These are phyloP conservation scores for Lactarius pseudohatsudake DNA, from an alignment of 768 basidiomycete genomes.

Conservation along the genomic window DNA sequence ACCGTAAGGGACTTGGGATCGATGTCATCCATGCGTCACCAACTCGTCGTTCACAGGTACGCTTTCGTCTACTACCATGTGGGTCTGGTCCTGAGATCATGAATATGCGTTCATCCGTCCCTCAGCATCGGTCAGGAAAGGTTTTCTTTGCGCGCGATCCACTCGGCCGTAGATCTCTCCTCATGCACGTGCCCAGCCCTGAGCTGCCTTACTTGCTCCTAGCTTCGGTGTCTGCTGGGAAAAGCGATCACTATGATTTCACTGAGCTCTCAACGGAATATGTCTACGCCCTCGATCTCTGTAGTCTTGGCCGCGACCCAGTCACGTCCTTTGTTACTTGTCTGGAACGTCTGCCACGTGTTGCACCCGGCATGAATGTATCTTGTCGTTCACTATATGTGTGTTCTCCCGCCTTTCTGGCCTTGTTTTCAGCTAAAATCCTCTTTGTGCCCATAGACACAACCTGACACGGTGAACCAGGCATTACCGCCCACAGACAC, in stretches of 20 bases:
- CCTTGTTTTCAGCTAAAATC: neutral
- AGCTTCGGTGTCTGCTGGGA: constrained; percentile 62
- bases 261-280: constrained; percentile 61
- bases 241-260: constrained; percentile 46
- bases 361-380: neutral
- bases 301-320: constrained; percentile 25
- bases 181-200: constrained; percentile 60
- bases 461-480: constrained; percentile 47
- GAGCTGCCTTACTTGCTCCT: constrained; percentile 56
- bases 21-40: constrained; percentile 5
- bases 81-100: constrained; percentile 30
- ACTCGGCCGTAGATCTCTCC: constrained; percentile 80
- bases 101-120: constrained; percentile 7
- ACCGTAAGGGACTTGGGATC: constrained; percentile 54
- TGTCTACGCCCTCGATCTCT: constrained; percentile 56
- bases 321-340: neutral
- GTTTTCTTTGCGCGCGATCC: constrained; percentile 82
- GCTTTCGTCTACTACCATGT: constrained; percentile 82
- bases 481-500: constrained; percentile 41
- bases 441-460: constrained; percentile 40
- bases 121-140: constrained; percentile 43
- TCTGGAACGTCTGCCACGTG: constrained; percentile 31
- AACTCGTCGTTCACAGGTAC: constrained; percentile 48
- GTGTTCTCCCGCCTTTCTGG: neutral
- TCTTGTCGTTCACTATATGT: constrained; percentile 6